Evolutionary conservation across 208 protist genomes (phyloP).

Genomic region (Wallacemonas sp.): DNA sequence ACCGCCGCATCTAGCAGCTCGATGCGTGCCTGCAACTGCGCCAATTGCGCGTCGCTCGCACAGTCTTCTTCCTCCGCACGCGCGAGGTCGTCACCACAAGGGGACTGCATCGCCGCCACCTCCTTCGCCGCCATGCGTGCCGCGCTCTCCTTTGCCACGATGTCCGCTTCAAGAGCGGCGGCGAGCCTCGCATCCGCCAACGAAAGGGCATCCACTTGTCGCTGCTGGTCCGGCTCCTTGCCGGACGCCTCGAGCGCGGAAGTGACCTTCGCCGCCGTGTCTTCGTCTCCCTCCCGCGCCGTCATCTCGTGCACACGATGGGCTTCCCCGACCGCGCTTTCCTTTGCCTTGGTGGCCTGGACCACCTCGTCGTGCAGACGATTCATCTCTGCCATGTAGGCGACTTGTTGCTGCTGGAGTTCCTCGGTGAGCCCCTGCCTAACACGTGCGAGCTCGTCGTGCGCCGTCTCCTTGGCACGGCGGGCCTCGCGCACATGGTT

Average conservation of each 20-base stretch:
- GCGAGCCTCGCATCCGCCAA: neutral
- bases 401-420: slow-evolving; percentile 6
- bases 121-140: neutral
- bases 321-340: neutral
- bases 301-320: neutral
- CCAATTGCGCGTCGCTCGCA: neutral
- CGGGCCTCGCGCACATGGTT: slow-evolving; percentile 7
- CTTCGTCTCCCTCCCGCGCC: neutral
- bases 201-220: neutral
- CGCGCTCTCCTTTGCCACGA: neutral
- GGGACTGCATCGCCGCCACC: neutral
- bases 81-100: no score
- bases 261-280: neutral
- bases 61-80: neutral
- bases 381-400: slow-evolving; percentile 17
- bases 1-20: slow-evolving; percentile 2
- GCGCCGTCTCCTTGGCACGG: slow-evolving; percentile 1
- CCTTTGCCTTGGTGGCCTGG: slow-evolving; percentile 10
- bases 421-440: slow-evolving; percentile 4
- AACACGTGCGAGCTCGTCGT: neutral
- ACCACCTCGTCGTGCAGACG: slow-evolving; percentile 1
- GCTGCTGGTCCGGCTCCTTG: neutral
- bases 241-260: slow-evolving; percentile 7
- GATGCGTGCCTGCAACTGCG: neutral
- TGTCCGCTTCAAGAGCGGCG: slow-evolving; percentile 1